Base-by-base conservation (phyloP, 1,139 yeast genomes). In the Magnusiomyces ingens region DNA sequence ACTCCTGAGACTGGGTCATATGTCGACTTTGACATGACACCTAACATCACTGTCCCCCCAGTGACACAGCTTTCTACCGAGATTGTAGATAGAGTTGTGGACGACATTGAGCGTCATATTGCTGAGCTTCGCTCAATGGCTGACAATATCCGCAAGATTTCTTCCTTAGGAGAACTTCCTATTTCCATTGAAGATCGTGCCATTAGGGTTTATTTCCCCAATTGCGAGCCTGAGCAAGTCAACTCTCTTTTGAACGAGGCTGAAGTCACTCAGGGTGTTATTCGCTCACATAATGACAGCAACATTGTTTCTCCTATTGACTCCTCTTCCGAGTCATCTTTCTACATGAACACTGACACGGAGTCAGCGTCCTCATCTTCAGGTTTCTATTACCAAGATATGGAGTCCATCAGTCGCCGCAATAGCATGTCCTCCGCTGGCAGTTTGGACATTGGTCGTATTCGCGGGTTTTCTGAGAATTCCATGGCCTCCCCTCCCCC, bases 131-230 rank as follows among this genome's bases (percentile, higher is more conserved):
- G 60, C 49, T 53, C 57, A 13, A 60, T 66, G 29, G 54, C 62
- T 4, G 58, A 58, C 21, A 72, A 70, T 50, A 54, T 70, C 19
- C 56, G 58, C 48, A 61, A 65, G 22, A 59, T 70, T 3, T 60
- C 71, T 12, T 55, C 59, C 13, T 63, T 70, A 2, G 74, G 74
- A 13, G 73, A 70, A 61, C 64, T 70, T 49, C 74, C 74, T 18
- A 55, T 70, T 3, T 58, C 71, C 0, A 55, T 70, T 15, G 71
- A 66, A 54, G 57, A 55, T 37, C 65, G 67, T 29, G 54, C 58
- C 3, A 49, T 70, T 15, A 64, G 73, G 35, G 65, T 70, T 6
- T 71, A 70, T 53, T 70, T 70, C 60, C 73, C 73, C 48, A 70
- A 70, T 54, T 59, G 69, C 35, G 72, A 68, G 49, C 55, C 64